Conservation (phyloP, 805 yeast genomes). For the Candida fluviatilis region DNA sequence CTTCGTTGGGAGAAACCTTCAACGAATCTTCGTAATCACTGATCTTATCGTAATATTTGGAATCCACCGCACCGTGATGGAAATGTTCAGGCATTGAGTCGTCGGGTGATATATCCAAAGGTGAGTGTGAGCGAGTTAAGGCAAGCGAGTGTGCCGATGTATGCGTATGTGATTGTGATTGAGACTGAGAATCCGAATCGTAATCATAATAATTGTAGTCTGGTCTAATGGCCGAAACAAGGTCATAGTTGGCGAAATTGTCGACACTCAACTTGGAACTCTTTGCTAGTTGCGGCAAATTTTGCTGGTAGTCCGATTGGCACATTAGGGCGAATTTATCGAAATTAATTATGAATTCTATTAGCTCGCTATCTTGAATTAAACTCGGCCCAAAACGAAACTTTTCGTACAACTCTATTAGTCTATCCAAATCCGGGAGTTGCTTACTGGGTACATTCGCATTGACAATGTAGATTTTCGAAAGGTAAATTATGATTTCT, state of each 20-base stretch:
- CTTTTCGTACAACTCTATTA: constrained; percentile 56
- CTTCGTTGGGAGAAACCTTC: neutral
- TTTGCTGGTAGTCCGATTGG: constrained; percentile 13
- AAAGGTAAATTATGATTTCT: constrained; percentile 36
- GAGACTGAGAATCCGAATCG: neutral
- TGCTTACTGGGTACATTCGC: constrained; percentile 4
- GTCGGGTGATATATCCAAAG: neutral
- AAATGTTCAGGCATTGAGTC: constrained; percentile 3
- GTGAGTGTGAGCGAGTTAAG: neutral
- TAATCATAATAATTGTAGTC: constrained; percentile 1
- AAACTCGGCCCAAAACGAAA: constrained; percentile 62
- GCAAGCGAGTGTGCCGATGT: neutral
- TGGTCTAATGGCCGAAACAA: neutral
- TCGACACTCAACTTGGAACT: neutral
- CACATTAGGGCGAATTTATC: constrained; percentile 15
- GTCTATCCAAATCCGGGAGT: constrained; percentile 12
- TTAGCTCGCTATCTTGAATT: constrained; percentile 56
- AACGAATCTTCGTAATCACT: neutral
- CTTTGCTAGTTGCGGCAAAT: constrained; percentile 8
- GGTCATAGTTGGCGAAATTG: constrained; percentile 1
- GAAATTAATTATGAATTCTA: constrained; percentile 48
- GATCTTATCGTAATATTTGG: constrained; percentile 5
- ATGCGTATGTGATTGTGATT: neutral
- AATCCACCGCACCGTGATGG: constrained; percentile 7
- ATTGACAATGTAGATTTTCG: constrained; percentile 11